Conservation (phyloP, 2,329 filamentous ascomycete species). For the Penicillium sp. region DNA sequence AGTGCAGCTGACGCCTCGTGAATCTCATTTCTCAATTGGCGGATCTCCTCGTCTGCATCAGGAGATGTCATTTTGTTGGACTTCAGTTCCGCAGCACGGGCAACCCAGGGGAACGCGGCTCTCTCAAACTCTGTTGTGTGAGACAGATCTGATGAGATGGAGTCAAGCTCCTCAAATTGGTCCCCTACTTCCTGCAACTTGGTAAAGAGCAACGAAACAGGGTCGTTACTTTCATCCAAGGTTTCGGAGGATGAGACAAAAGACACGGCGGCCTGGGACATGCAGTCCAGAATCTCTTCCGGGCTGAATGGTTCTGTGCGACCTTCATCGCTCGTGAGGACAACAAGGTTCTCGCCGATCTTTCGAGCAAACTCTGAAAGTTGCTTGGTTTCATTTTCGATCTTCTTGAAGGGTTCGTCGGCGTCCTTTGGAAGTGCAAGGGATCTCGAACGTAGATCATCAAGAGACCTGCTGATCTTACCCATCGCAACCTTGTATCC, state of each 20-base stretch:
- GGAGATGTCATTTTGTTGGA: conserved; percentile 76
- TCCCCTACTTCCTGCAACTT: conserved; percentile 64
- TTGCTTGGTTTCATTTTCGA: conserved; percentile 62
- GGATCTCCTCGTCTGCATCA: conserved; percentile 81
- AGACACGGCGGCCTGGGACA: conserved; percentile 42
- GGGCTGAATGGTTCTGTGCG: conserved; percentile 66
- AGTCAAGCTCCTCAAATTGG: conserved; percentile 68
- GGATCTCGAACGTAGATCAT: conserved; percentile 73
- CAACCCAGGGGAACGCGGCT: conserved; percentile 73
- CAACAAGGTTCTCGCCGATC: conserved; percentile 65
- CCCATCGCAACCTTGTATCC: conserved; percentile 79
- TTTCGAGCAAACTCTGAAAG: conserved; percentile 65
- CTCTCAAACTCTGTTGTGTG: conserved; percentile 78
- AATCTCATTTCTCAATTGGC: conserved; percentile 74
- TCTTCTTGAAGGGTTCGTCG: conserved; percentile 66
- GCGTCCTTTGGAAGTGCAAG: conserved; percentile 70
- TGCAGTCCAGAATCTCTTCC: conserved; percentile 62
- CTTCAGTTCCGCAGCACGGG: conserved; percentile 76
- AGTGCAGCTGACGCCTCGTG: conserved; percentile 71
- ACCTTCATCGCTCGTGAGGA: conserved; percentile 68
- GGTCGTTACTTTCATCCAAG: conserved; percentile 47
- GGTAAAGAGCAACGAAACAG: conserved; percentile 66
- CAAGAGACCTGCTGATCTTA: conserved; percentile 72
- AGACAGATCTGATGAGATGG: conserved; percentile 66
- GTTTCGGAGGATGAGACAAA: conserved; percentile 26